Conservation (phyloP, 2,329 filamentous ascomycete genomes). For the Myriosclerotinia duriaeana region DNA sequence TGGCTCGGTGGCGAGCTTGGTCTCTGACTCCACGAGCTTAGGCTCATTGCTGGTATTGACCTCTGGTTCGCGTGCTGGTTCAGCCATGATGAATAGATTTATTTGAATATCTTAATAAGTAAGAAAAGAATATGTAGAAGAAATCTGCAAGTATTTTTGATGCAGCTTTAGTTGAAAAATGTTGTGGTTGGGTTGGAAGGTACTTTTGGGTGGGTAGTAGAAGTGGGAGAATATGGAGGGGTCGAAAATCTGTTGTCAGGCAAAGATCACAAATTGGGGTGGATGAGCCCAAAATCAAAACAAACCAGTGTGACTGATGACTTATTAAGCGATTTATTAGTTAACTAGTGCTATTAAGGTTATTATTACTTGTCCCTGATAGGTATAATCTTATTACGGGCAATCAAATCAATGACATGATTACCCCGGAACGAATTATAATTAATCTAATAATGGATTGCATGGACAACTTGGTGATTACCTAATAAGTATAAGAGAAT, state of each 20-base stretch:
- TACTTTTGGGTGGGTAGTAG: constrained; percentile 17
- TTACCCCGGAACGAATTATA: not conserved
- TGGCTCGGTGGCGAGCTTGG: constrained; percentile 46
- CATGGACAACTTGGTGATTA: not conserved
- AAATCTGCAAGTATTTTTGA: constrained; percentile 12
- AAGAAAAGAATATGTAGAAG: not conserved
- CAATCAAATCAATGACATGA: not conserved
- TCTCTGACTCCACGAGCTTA: constrained; percentile 45
- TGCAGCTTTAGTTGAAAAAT: constrained; percentile 15
- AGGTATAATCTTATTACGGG: too few relatives aligned
- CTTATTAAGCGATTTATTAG: constrained; percentile 20
- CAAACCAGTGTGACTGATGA: constrained; percentile 11
- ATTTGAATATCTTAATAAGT: not conserved
- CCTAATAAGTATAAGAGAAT: not conserved
- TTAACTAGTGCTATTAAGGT: constrained; percentile 3
- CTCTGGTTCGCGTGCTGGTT: constrained; percentile 43
- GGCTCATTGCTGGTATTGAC: constrained; percentile 42
- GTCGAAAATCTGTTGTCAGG: constrained; percentile 24
- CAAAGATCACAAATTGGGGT: constrained; percentile 11
- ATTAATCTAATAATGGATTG: not conserved
- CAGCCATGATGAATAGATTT: constrained; percentile 31
- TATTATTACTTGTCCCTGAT: not conserved
- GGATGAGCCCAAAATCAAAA: constrained; percentile 12
- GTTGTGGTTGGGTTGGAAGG: constrained; percentile 21
- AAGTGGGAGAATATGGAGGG: constrained; percentile 22